Conservation (phyloP, 1,139 yeast genomes). For the Yamadazyma spencermartinsiae region DNA sequence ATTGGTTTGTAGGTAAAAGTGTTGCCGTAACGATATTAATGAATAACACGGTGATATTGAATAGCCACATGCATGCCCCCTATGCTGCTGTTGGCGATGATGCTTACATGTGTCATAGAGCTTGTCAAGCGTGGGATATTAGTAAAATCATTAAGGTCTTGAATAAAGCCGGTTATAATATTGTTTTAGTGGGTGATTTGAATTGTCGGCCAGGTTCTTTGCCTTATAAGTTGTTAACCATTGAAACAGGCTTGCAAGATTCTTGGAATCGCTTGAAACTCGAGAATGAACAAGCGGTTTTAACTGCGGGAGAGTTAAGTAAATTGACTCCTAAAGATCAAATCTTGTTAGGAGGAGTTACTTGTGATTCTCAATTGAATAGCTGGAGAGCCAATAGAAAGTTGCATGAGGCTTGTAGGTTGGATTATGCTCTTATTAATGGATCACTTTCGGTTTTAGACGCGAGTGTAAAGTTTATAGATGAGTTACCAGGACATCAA, state of each 20-base stretch:
- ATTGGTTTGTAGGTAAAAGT: constrained; percentile 95
- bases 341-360: constrained; percentile 70
- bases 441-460: constrained; percentile 49
- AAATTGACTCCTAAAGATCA: constrained; percentile 66
- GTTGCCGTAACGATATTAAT: constrained; percentile 72
- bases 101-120: constrained; percentile 84
- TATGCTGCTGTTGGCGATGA: constrained; percentile 82
- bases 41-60: constrained; percentile 72
- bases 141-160: constrained; percentile 64
- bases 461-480: constrained; percentile 75
- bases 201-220: constrained; percentile 86
- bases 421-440: constrained; percentile 87
- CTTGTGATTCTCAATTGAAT: constrained; percentile 85
- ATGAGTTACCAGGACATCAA: constrained; percentile 57
- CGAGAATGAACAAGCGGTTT: constrained; percentile 15
- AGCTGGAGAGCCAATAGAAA: constrained; percentile 75
- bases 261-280: constrained; percentile 80
- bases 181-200: constrained; percentile 88
- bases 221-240: constrained; percentile 72
- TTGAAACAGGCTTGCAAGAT: constrained; percentile 70
- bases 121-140: constrained; percentile 97
- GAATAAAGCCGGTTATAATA: constrained; percentile 75
- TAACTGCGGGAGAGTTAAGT: constrained; percentile 41
- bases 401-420: constrained; percentile 77
- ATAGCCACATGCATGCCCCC: constrained; percentile 98